Percentiles rank a stretch among this genome's conserved stretches.
Evolutionary conservation across 2,329 filamentous ascomycete genomes (phyloP).

Genomic region (Pestalotiopsis sp.): DNA sequence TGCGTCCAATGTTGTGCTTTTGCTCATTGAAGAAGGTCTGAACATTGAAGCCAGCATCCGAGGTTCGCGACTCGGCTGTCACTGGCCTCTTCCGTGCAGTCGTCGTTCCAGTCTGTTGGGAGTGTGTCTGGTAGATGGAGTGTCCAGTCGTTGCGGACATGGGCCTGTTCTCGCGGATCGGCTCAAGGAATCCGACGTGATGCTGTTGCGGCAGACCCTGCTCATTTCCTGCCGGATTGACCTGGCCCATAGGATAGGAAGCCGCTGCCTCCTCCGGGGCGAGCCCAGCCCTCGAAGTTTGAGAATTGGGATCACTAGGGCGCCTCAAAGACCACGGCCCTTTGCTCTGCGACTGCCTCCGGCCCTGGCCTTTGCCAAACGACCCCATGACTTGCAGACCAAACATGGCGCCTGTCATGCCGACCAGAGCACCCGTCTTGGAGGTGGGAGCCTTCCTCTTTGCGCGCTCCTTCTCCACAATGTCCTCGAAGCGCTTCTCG

Average conservation of each 20-base stretch:
- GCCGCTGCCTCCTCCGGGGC: neutral
- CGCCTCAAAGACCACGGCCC: constrained; percentile 7
- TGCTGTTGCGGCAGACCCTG: constrained; percentile 18
- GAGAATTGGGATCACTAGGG: neutral
- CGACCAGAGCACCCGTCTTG: constrained; percentile 29
- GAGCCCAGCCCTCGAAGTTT: constrained; percentile 14
- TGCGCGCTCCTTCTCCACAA: constrained; percentile 46
- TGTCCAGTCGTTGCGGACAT: constrained; percentile 20
- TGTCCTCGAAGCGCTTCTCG: constrained; percentile 58
- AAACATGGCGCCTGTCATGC: constrained; percentile 30
- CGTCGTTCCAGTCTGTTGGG: constrained; percentile 21
- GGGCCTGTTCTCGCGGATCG: constrained; percentile 22
- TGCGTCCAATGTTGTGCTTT: constrained; percentile 36
- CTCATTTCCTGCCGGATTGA: constrained; percentile 1
- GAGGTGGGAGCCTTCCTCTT: constrained; percentile 28
- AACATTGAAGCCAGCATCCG: constrained; percentile 24
- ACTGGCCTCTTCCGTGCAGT: constrained; percentile 18
- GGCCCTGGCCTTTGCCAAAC: constrained; percentile 19
- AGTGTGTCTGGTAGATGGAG: constrained; percentile 17
- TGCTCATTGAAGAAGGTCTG: constrained; percentile 29
- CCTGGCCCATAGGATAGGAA: neutral
- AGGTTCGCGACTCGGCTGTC: constrained; percentile 19
- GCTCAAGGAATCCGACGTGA: constrained; percentile 27
- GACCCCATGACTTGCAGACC: constrained; percentile 31
- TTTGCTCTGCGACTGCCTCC: constrained; percentile 5